Evolutionary conservation across 208 protist species (phyloP).

Genomic region (Leishmania arabica): DNA sequence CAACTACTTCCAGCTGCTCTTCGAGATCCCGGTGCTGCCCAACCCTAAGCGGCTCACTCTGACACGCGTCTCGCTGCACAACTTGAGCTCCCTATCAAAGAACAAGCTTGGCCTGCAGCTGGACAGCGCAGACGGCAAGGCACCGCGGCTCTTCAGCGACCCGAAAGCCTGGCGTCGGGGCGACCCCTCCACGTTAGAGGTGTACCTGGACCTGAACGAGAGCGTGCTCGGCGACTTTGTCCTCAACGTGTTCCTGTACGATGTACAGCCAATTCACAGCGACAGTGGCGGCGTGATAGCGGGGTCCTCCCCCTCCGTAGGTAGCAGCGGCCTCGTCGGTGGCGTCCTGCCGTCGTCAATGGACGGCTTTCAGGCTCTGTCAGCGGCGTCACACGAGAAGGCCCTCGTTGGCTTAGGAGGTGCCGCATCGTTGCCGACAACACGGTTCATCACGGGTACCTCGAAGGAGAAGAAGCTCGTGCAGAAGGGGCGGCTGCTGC

Average conservation of each 20-base stretch:
- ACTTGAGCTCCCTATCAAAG: slow-evolving; percentile 42
- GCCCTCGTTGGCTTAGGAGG: neutral
- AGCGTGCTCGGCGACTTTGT: slow-evolving; percentile 81
- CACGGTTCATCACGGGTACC: slow-evolving; percentile 17
- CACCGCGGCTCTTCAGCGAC: slow-evolving; percentile 55
- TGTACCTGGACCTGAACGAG: slow-evolving; percentile 51
- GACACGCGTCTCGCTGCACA: slow-evolving; percentile 58
- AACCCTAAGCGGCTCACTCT: slow-evolving; percentile 59
- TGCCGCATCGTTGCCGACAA: slow-evolving; percentile 6
- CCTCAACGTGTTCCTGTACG: slow-evolving; percentile 57
- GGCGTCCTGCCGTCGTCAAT: neutral
- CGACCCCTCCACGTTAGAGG: slow-evolving; percentile 36
- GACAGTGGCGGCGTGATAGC: neutral
- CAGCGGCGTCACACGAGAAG: slow-evolving; percentile 2
- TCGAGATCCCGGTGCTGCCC: slow-evolving; percentile 72
- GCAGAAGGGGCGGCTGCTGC: slow-evolving; percentile 50
- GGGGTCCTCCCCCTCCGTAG: neutral
- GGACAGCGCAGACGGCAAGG: slow-evolving; percentile 39
- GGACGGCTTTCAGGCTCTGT: neutral
- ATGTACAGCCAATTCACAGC: slow-evolving; percentile 18
- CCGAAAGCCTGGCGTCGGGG: slow-evolving; percentile 46
- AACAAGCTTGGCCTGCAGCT: slow-evolving; percentile 62
- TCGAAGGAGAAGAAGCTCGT: slow-evolving; percentile 20
- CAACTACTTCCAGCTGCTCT: slow-evolving; percentile 84
- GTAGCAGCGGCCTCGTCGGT: slow-evolving; percentile 1